Base-by-base conservation (phyloP, 192 early-diverging fungal genomes). In the Phlyctochytrium planicorne region DNA sequence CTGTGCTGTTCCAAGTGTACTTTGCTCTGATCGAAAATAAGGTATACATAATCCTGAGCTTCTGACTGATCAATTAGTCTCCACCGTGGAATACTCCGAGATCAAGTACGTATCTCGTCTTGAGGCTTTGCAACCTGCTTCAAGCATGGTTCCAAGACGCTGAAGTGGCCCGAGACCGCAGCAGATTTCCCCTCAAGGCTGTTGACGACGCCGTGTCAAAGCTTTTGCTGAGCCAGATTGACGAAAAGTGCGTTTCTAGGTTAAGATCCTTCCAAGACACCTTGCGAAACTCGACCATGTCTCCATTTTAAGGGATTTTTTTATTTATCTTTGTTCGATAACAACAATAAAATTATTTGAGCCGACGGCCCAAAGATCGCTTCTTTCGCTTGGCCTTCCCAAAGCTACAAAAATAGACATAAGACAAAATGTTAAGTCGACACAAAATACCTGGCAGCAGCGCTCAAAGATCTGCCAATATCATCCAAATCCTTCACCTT, bases 401-500 rank as follows among this genome's bases (percentile, higher is more conserved):
- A 55, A 71, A 71, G 29, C 69, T 71, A 62, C 33, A 23, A 65
- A 56, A 67, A 62, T 14, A 10, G 0, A 53, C 23, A 62, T 25
- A 29, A 61, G 17, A 33, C 10, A 34, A 59, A 34, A 1, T 14
- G 1, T 10, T 35, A 20, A 29, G 23, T 20, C 34, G 30, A 2
- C 3, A 34, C 20, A 12, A 56, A 59, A 3, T 61, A 67, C 66
- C 34, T 47, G 16, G 84, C 68, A 20, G 89, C 91, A 12, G 87
- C 85, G 52, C 83, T 79, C 61, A 92, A 69, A 24, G 79, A 70
- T 60, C 96, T 87, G 3, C 98, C 98, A 2, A 98, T 77, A 73
- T 89, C 91, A 77, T 99, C 98, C 66, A 92, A 82, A 34, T 91
- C 87, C 80, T 99, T 99, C 79, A 99, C 96, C 70, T 93, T 87